Evolutionary conservation across 116 monocot genomes (phyloP), one percentile per base, ranked within the genome.

Genomic region (Thalassia testudinum): DNA sequence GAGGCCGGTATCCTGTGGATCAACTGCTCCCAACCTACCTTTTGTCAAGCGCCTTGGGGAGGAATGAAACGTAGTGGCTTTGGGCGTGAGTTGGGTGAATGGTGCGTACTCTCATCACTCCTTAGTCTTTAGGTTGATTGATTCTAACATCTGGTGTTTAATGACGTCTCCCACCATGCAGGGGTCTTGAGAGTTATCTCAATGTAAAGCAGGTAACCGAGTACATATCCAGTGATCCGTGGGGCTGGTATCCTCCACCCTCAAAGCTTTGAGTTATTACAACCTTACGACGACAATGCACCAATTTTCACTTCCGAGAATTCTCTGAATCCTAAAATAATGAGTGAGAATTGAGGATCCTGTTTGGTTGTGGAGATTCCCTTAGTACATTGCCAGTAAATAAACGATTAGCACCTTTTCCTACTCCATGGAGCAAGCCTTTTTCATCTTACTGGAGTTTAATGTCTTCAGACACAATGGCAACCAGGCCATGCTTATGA

Each of bases 1-100:
- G 74, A 79, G 61, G 70, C 75, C 45, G 99, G 99, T 21, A 76
- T 86, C 23, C 34, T 90, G 1, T 99, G 99, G 99, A 55, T 99
- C 23, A 99, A 99, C 54, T 99, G 99, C 62, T 85, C 90, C 4
- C 99, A 99, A 42, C 99, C 99, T 5, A 60, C 71, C 69, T 99
- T 99, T 56, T 80, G 75, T 61, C 90, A 99, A 69, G 86, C 99
- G 20, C 99, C 99, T 24, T 99, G 99, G 99, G 99, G 99, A 66
- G 99, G 99, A 68, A 90, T 58, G 57, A 99, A 99, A 26, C 90
- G 99, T 58, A 99, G 99, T 60, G 90, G 99, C 42, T 99, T 99
- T 52, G 99, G 99, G 13, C 90, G 99, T 22, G 99, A 99, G 26
- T 80, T 90, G 12, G 99, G 99, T 4, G 76, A 99, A 75, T 90